Evolutionary conservation across 2,329 filamentous ascomycete species (phyloP).

Genomic region (Ploettnerulaceae sp.): DNA sequence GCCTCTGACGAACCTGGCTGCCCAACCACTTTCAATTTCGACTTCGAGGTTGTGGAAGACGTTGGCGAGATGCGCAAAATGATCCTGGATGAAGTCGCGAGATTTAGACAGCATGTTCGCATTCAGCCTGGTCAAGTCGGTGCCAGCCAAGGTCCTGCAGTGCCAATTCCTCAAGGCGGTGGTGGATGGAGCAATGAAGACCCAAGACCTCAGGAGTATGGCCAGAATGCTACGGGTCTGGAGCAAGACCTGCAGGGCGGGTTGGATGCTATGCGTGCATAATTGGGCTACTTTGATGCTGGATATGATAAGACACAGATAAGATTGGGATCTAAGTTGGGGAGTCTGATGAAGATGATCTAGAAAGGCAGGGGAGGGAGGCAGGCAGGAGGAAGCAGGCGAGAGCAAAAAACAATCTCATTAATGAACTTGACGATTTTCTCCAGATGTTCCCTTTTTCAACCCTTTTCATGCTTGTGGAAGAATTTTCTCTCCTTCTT

Average conservation of each 20-base stretch:
- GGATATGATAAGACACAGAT: not conserved
- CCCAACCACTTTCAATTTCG: constrained; percentile 93
- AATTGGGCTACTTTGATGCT: constrained; percentile 2
- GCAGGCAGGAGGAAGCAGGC: constrained; percentile 3
- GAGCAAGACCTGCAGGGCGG: constrained; percentile 36
- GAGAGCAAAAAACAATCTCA: constrained; percentile 14
- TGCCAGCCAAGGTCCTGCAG: constrained; percentile 25
- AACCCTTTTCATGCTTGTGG: not conserved
- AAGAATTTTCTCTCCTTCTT: not conserved
- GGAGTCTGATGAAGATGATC: constrained; percentile 2
- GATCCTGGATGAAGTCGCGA: constrained; percentile 91
- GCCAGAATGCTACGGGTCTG: constrained; percentile 30
- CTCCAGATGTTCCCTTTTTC: not conserved
- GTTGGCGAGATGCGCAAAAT: constrained; percentile 92
- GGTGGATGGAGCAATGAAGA: constrained; percentile 33
- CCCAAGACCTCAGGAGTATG: constrained; percentile 35
- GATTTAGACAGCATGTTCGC: constrained; percentile 62
- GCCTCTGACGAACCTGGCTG: constrained; percentile 92
- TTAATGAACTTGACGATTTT: constrained; percentile 19
- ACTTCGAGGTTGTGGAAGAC: constrained; percentile 96
- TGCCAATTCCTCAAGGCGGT: constrained; percentile 33
- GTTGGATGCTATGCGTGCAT: constrained; percentile 29
- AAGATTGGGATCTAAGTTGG: constrained; percentile 2
- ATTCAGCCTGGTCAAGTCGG: constrained; percentile 33
- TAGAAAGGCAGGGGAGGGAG: constrained; percentile 4